Evolutionary conservation across 768 basidiomycete species (phyloP).

Genomic region (Collybia sordida): DNA sequence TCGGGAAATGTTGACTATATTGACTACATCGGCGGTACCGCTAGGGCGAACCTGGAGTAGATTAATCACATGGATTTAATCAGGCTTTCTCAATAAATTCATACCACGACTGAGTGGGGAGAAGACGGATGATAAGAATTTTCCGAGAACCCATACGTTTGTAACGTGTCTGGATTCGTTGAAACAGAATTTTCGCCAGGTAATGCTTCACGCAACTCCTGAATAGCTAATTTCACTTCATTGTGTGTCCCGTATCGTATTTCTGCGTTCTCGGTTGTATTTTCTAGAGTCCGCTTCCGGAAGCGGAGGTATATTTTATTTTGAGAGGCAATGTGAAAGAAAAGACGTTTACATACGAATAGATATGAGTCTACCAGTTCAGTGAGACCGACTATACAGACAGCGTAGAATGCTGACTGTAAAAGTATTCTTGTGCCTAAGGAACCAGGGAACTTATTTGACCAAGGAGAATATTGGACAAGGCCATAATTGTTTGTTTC

Average conservation of each 20-base stretch:
- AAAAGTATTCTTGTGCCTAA: conserved; percentile 27
- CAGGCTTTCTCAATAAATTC: conserved; percentile 7
- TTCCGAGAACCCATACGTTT: conserved; percentile 63
- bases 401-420: conserved; percentile 36
- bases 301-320: too few species aligned
- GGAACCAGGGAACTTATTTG: conserved; percentile 33
- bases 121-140: conserved; percentile 66
- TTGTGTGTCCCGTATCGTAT: conserved; percentile 42
- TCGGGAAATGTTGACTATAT: conserved; percentile 72
- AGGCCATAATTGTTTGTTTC: neutral
- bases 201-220: conserved; percentile 47
- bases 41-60: conserved; percentile 50
- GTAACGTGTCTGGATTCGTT: conserved; percentile 50
- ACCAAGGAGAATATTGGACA: conserved; percentile 40
- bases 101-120: conserved; percentile 52
- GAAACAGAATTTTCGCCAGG: conserved; percentile 46
- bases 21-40: conserved; percentile 81
- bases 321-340: neutral
- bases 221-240: conserved; percentile 51
- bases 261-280: conserved; percentile 1
- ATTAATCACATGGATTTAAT: conserved; percentile 8
- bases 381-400: conserved; percentile 29
- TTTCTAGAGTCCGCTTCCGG: neutral
- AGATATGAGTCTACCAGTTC: conserved; percentile 25
- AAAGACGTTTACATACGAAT: conserved; percentile 21